Base-by-base conservation (phyloP, 805 yeast species). In the Cyberlindnera bimundalis region DNA sequence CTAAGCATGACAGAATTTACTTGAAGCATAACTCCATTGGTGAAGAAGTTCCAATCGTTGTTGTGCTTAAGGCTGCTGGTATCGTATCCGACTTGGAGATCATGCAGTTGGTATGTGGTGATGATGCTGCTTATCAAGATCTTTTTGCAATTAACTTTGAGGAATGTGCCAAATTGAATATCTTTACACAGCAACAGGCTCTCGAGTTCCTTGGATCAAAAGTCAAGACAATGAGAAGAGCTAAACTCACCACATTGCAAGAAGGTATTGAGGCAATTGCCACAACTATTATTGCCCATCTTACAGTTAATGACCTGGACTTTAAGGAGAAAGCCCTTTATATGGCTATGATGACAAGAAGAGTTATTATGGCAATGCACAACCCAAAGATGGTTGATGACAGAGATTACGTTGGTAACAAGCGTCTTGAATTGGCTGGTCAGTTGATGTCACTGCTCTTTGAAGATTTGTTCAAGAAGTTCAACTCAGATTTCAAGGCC, bases 191-290 rank as follows among this genome's bases (percentile, higher is more conserved):
- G 63, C 87, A 82, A 41, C 97, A 93, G 61, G 98, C 98, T 1
- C 73, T 93, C 37, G 89, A 87, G 58, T 91, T 81, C 58, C 78
- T 93, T 37, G 99, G 99, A 34, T 71, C 84, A 44, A 79, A 89
- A 55, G 98, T 93, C 28, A 90, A 90, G 55, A 90, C 98, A 5
- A 79, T 90, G 53, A 80, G 98, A 72, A 80, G 96, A 62, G 93
- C 95, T 23, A 86, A 86, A 59, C 70, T 91, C 34, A 66, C 91
- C 0, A 74, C 78, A 33, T 61, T 85, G 36, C 98, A 93, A 65
- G 99, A 93, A 64, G 99, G 99, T 61, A 78, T 91, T 30, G 99
- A 91, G 64, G 96, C 95, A 6, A 79, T 87, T 41, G 98, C 98
- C 5, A 91, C 96, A 11, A 90, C 98, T 2, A 82, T 93, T 29